Evolutionary conservation across 2,329 filamentous ascomycete genomes (phyloP).

Genomic region (Pseudocercospora crystallina): DNA sequence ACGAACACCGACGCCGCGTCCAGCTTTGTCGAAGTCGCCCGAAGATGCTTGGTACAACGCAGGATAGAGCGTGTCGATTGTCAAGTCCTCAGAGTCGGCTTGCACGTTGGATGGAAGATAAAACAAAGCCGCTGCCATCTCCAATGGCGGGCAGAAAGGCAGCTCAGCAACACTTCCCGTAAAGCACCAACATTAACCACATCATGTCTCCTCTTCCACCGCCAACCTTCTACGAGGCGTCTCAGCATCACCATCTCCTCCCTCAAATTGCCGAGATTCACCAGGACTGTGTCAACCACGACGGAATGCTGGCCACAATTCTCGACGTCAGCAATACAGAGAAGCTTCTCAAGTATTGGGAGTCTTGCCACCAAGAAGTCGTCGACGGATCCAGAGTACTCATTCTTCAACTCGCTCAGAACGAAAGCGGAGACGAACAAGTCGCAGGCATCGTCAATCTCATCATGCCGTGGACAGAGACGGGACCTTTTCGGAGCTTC

Average conservation of each 20-base stretch:
- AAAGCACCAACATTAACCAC: not conserved
- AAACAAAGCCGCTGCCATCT: no score
- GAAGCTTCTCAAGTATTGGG: constrained; percentile 57
- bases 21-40: no score
- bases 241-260: constrained; percentile 52
- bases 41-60: no score
- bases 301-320: constrained; percentile 59
- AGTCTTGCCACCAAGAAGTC: constrained; percentile 52
- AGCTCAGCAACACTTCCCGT: no score
- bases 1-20: no score
- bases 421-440: constrained; percentile 33
- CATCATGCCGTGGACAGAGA: constrained; percentile 53
- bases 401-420: constrained; percentile 33
- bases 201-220: constrained; percentile 16
- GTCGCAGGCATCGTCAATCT: constrained; percentile 60
- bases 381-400: constrained; percentile 51
- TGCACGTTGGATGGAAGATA: no score
- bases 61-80: no score
- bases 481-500: constrained; percentile 54
- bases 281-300: constrained; percentile 58
- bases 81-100: no score
- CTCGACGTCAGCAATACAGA: constrained; percentile 43
- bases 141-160: no score
- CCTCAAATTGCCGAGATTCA: constrained; percentile 60
- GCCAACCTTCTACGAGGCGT: constrained; percentile 20